Evolutionary conservation across 805 yeast genomes (phyloP).

Genomic region (Cyberlindnera mycetangii): DNA sequence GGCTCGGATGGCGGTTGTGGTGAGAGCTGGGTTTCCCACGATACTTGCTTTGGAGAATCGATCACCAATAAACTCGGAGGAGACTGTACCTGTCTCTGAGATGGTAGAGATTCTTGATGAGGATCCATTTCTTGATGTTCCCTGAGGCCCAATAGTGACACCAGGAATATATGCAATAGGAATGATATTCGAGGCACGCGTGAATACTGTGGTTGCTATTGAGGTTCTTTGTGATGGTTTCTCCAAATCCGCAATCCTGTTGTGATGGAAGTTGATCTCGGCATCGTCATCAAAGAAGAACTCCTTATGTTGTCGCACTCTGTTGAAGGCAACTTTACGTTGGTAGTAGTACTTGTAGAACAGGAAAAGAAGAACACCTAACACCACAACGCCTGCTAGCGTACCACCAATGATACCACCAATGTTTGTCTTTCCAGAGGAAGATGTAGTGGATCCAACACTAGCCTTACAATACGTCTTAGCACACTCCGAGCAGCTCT

Average conservation of each 20-base stretch:
- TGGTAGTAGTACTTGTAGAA: constrained; percentile 43
- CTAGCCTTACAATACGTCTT: constrained; percentile 44
- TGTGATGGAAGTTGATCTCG: constrained; percentile 28
- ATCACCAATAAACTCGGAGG: constrained; percentile 31
- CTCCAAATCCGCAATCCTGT: constrained; percentile 29
- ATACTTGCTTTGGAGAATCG: constrained; percentile 42
- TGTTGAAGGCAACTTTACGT: constrained; percentile 30
- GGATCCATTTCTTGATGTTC: constrained; percentile 3
- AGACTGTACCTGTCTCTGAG: constrained; percentile 16
- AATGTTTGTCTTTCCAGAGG: constrained; percentile 27
- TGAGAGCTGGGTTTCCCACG: constrained; percentile 35
- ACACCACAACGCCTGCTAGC: constrained; percentile 55
- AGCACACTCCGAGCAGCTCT: constrained; percentile 59
- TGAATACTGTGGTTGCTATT: constrained; percentile 61
- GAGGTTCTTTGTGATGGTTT: constrained; percentile 29
- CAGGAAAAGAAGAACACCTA: constrained; percentile 39
- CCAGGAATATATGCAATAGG: constrained; percentile 96
- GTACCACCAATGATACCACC: constrained; percentile 76
- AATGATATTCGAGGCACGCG: constrained; percentile 82
- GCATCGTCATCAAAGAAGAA: constrained; percentile 29
- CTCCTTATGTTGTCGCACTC: constrained; percentile 28
- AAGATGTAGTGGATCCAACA: constrained; percentile 11
- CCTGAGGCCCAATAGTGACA: constrained; percentile 56
- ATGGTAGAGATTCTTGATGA: constrained; percentile 32
- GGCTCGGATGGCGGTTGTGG: constrained; percentile 73